Evolutionary conservation across 2,329 filamentous ascomycete species (phyloP), one percentile per base, ranked within the genome.

Genomic region (Fusarium sacchari): DNA sequence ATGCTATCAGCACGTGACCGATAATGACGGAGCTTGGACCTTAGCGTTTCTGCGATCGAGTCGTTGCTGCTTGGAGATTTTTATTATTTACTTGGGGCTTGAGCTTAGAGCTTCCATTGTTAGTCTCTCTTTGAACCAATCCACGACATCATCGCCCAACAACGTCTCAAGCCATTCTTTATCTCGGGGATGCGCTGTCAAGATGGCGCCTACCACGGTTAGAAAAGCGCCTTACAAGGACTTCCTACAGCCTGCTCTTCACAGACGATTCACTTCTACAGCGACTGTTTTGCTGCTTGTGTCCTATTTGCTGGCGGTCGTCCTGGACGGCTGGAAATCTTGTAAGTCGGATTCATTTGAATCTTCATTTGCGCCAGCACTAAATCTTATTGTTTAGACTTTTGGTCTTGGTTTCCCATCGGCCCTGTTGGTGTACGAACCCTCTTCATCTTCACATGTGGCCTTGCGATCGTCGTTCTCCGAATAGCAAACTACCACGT

Each of bases 391-490:
- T 66, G 56, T 55, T 52, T 76, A 96, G 94, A 90, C 57, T 84
- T 97, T 69, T 97, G 94, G 95, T 86, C 91, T 77, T 96, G 94
- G 93, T 94, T 97, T 75, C 95, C 95, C 30, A 78, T 97, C 43
- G 93, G 94, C 58, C 87, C 88, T 62, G 90, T 92, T 49, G 94
- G 94, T 67, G 82, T 97, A 62, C 92, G 95, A 76, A 89, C 94
- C 11, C 80, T 92, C 22, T 87, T 94, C 71, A 88, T 98, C 72
- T 96, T 95, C 83, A 84, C 93, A 70, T 92, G 92, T 76, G 91
- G 90, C 68, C 89, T 98, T 67, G 86, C 90, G 64, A 88, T 98
- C 75, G 93, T 97, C 83, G 88, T 97, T 75, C 89, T 98, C 58
- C 94, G 95, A 78, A 94, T 98, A 78, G 91, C 93, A 49, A 92